A percentile compares a stretch with the other conserved stretches of the same genome.
Conservation (phyloP, 805 yeast species). For the Kodamaea jinghongensis region DNA sequence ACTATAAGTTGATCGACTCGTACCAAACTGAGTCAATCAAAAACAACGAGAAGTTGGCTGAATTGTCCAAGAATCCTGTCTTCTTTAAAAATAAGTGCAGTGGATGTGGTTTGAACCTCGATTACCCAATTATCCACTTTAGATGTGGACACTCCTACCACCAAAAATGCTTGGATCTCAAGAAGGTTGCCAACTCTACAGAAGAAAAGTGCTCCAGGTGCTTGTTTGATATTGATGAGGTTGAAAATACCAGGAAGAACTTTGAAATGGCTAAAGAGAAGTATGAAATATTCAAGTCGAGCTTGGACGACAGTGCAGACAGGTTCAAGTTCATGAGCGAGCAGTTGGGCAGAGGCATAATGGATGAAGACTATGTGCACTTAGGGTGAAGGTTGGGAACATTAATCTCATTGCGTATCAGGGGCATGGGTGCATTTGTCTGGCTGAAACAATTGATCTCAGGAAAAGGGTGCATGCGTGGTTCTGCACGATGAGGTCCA, state of each 20-base stretch:
- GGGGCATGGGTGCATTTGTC: no score
- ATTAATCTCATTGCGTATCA: no score
- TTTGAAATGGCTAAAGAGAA: conserved; percentile 64
- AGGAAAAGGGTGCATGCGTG: no score
- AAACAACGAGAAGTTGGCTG: conserved; percentile 53
- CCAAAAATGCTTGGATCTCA: conserved; percentile 67
- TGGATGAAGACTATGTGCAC: conserved; percentile 44
- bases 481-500: no score
- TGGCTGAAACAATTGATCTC: no score
- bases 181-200: conserved; percentile 18
- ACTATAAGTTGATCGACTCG: conserved; percentile 60
- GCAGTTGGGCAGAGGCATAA: conserved; percentile 84
- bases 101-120: conserved; percentile 62
- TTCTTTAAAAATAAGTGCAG: conserved; percentile 64
- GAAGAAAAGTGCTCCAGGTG: conserved; percentile 68
- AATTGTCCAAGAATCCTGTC: conserved; percentile 46
- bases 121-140: conserved; percentile 79
- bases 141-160: conserved; percentile 86
- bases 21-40: conserved; percentile 64
- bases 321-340: conserved; percentile 75
- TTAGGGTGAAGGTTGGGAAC: background rate
- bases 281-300: conserved; percentile 57
- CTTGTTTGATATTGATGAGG: conserved; percentile 64
- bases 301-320: conserved; percentile 53
- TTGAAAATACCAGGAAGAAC: conserved; percentile 50